These are phyloP conservation scores for Aspergillus kassunensis DNA, from an alignment of 495 filamentous ascomycete species.

Conservation along the genomic window DNA sequence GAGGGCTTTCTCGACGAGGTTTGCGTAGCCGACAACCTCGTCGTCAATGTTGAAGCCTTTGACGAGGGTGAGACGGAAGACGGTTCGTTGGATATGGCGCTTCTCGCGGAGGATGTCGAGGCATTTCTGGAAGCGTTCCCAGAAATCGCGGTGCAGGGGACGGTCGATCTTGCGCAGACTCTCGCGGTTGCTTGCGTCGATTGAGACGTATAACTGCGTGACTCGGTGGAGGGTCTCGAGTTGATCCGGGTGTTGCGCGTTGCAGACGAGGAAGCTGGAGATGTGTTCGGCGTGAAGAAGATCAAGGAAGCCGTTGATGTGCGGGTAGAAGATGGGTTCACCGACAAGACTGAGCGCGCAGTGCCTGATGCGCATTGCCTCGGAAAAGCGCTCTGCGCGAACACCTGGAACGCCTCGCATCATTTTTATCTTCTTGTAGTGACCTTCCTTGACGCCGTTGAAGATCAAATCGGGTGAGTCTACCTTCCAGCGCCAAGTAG, in stretches of 20 bases:
- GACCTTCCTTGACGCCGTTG: conserved; percentile 79
- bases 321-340: conserved; percentile 96
- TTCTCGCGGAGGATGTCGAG: conserved; percentile 83
- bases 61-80: conserved; percentile 92
- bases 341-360: conserved; percentile 89
- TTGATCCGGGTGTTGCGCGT: conserved; percentile 95
- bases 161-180: conserved; percentile 82
- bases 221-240: conserved; percentile 75
- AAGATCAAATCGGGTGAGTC: conserved; percentile 88
- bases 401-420: conserved; percentile 90
- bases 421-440: conserved; percentile 98
- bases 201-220: conserved; percentile 92
- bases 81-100: conserved; percentile 78
- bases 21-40: conserved; percentile 84
- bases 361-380: conserved; percentile 89
- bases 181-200: conserved; percentile 90
- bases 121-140: conserved; percentile 89
- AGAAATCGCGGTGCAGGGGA: conserved; percentile 92
- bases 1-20: conserved; percentile 76
- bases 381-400: conserved; percentile 82
- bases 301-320: conserved; percentile 85
- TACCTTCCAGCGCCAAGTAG: conserved; percentile 92
- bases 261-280: conserved; percentile 93
- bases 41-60: conserved; percentile 97
- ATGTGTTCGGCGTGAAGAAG: conserved; percentile 83